phyloP scores from a whole-genome alignment of 2,329 filamentous ascomycete genomes.

The Colletotrichum eremochloae region DNA sequence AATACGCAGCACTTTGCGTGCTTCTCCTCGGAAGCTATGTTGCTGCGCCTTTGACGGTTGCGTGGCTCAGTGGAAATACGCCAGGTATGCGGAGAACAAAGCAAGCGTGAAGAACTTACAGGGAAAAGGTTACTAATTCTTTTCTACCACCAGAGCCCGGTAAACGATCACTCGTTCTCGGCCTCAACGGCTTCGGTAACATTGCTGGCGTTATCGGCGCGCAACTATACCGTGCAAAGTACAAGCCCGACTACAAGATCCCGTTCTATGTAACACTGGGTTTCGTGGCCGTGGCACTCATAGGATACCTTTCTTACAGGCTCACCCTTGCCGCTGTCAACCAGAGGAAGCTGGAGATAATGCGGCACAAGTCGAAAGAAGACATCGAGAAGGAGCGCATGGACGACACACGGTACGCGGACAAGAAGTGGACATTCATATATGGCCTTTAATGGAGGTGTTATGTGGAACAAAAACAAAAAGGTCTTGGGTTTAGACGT shows the following conservation, averaged over 20 bases:
- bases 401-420: slow-evolving; percentile 45
- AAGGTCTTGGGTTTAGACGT: slow-evolving; percentile 48
- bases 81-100: slow-evolving; percentile 23
- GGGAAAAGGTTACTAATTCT: neutral
- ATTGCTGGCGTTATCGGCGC: slow-evolving; percentile 51
- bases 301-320: slow-evolving; percentile 51
- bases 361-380: slow-evolving; percentile 44
- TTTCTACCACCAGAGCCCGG: slow-evolving; percentile 44
- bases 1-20: slow-evolving; percentile 50
- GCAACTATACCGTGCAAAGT: slow-evolving; percentile 48
- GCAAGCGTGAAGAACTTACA: neutral
- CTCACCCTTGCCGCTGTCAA: slow-evolving; percentile 47
- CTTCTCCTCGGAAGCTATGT: slow-evolving; percentile 51
- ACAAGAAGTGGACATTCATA: slow-evolving; percentile 49
- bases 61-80: slow-evolving; percentile 52
- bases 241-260: slow-evolving; percentile 49
- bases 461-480: too few relatives aligned
- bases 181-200: slow-evolving; percentile 53
- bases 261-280: slow-evolving; percentile 51
- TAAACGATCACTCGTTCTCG: slow-evolving; percentile 51
- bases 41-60: slow-evolving; percentile 50
- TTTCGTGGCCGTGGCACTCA: slow-evolving; percentile 48
- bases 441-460: slow-evolving; percentile 46
- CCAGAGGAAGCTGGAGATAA: slow-evolving; percentile 40
- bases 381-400: slow-evolving; percentile 45